Percentiles rank a stretch among this genome's conserved stretches.
These are phyloP conservation scores for Neodidymelliopsis sp. DNA, from an alignment of 2,329 filamentous ascomycete genomes.

Conservation along the genomic window DNA sequence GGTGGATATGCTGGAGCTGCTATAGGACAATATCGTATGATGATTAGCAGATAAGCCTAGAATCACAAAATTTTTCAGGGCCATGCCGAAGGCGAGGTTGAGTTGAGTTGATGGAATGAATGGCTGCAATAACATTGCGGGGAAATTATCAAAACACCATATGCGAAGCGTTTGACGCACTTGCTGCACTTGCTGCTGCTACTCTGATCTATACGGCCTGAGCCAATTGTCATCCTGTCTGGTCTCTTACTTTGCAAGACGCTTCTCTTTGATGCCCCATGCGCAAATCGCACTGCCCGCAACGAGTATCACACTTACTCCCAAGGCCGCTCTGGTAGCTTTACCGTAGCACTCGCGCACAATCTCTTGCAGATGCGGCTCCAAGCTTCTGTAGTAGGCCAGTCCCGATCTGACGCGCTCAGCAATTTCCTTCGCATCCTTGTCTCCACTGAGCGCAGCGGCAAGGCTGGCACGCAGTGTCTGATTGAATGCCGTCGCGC, in stretches of 20 bases:
- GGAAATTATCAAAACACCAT: no score
- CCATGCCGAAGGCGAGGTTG: no score
- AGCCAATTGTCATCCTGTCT: no score
- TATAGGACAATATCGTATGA: no score
- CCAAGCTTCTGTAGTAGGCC: slow-evolving; percentile 70
- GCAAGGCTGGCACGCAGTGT: slow-evolving; percentile 66
- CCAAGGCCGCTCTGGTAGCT: slow-evolving; percentile 61
- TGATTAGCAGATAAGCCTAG: no score
- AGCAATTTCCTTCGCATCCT: slow-evolving; percentile 71
- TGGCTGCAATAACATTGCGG: no score
- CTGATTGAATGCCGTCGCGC: slow-evolving; percentile 75
- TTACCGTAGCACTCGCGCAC: slow-evolving; percentile 73
- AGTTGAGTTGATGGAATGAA: no score
- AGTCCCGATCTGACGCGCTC: slow-evolving; percentile 73
- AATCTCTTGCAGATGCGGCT: slow-evolving; percentile 64
- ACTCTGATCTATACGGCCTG: no score
- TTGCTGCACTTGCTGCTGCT: no score
- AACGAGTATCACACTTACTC: slow-evolving; percentile 59
- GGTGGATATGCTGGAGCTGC: no score
- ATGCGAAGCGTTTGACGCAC: no score
- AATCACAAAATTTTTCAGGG: no score
- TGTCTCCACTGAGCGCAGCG: slow-evolving; percentile 61
- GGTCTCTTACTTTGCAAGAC: slow-evolving; percentile 31
- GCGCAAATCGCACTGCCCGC: slow-evolving; percentile 56
- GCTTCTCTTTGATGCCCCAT: slow-evolving; percentile 57